phyloP scores from a whole-genome alignment of 139 green algal species.

The Tetradesmus obliquus region DNA sequence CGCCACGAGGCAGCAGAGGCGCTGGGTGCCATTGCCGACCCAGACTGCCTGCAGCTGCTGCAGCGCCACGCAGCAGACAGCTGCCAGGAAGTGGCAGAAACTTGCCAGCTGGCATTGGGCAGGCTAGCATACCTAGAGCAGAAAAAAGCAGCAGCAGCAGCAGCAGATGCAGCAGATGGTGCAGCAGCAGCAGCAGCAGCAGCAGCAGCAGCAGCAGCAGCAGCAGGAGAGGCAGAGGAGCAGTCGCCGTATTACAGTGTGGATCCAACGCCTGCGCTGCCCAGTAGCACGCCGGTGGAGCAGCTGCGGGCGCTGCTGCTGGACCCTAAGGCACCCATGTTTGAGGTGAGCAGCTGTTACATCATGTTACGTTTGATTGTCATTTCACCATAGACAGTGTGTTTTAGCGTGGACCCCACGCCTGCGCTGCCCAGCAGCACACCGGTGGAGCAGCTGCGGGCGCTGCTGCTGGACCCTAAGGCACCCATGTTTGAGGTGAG shows the following conservation, averaged over 20 bases:
- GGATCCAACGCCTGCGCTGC: constrained; percentile 92
- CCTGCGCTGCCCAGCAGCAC: constrained; percentile 70
- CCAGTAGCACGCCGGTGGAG: constrained; percentile 61
- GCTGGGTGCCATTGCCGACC: constrained; percentile 86
- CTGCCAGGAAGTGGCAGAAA: constrained; percentile 90
- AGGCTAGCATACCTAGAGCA: constrained; percentile 79
- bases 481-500: constrained; percentile 84
- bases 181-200: constrained; percentile 84
- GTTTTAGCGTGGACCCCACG: background rate
- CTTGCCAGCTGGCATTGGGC: constrained; percentile 94
- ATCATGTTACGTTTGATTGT: background rate
- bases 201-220: constrained; percentile 39
- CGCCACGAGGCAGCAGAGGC: constrained; percentile 93
- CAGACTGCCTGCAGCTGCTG: constrained; percentile 77
- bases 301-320: constrained; percentile 76
- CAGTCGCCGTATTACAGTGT: constrained; percentile 88
- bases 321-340: constrained; percentile 84
- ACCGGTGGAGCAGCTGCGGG: constrained; percentile 68
- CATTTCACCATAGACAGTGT: background rate
- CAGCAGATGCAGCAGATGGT: constrained; percentile 75
- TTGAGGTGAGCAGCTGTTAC: constrained; percentile 63
- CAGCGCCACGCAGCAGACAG: constrained; percentile 64
- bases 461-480: constrained; percentile 80
- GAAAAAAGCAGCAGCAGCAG: background rate
- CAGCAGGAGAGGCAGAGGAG: constrained; percentile 28